Evolutionary conservation across 2,329 filamentous ascomycete species (phyloP).

Genomic region (Sporothrix euskadiensis): DNA sequence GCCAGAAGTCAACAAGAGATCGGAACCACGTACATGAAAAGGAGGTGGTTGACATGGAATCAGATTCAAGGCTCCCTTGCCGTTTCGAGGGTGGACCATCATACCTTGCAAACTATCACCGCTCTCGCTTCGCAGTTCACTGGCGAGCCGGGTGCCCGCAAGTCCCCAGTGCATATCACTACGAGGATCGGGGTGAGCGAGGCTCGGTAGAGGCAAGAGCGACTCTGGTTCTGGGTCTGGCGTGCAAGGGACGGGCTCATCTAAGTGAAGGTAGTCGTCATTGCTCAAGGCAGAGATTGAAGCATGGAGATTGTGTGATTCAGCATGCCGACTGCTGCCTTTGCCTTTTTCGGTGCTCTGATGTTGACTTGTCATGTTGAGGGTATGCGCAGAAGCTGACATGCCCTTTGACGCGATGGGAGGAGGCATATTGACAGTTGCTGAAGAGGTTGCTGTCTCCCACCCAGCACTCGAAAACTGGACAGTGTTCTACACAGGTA

Average conservation of each 20-base stretch:
- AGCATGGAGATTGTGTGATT: neutral
- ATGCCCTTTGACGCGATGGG: neutral
- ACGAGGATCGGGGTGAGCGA: constrained; percentile 20
- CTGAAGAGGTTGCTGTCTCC: neutral
- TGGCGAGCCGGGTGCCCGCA: neutral
- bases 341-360: neutral
- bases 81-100: neutral
- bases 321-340: neutral
- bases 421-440: neutral
- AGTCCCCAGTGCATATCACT: constrained; percentile 17
- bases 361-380: neutral
- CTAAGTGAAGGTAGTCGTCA: neutral
- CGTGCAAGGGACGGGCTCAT: neutral
- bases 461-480: constrained; percentile 14
- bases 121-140: neutral
- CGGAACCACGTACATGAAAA: neutral
- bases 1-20: constrained; percentile 23
- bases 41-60: neutral
- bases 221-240: neutral
- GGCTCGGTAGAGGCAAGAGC: constrained; percentile 18
- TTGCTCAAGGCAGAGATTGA: neutral
- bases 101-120: constrained; percentile 19
- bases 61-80: neutral
- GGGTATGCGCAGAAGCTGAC: neutral
- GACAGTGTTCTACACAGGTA: neutral